Evolutionary conservation across 768 basidiomycete genomes (phyloP), one percentile per base, ranked within the genome.

Genomic region (Phlebiopsis gigantea): DNA sequence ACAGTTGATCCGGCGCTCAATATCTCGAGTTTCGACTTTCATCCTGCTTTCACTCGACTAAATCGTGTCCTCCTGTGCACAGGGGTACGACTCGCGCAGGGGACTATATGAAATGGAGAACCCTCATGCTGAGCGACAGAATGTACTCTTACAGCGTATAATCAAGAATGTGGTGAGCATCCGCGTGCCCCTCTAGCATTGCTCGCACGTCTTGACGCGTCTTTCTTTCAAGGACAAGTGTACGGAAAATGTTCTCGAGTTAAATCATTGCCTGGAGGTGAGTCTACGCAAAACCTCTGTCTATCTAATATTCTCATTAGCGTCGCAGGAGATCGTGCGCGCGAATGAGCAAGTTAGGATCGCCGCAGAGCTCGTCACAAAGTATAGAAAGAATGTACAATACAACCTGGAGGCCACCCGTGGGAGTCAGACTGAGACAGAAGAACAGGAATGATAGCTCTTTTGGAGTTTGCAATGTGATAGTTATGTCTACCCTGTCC

Each of bases 91-190:
- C n/a, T n/a, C n/a, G n/a, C n/a, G 49, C 53, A 54, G n/a, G n/a
- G n/a, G n/a, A n/a, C n/a, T 9, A 39, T 9, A 39, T 39, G 2
- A 12, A 39, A 96, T 97, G 94, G 93, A 97, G 72, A 96, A 96
- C 69, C 94, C 94, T 21, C 93, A 98, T 63, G 90, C 91, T 50
- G 93, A 95, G 71, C 80, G 90, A 43, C 94, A 98, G 68, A 92
- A 90, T 29, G 85, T 94, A 46, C 80, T 96, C 19, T 79, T 97
- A 2, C 91, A 96, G 63, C 82, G 94, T 25, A 94, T 98, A 64
- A 75, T 93, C 24, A 95, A 94, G 73, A 96, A 92, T 62, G 83
- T 89, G 5, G 93, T 93, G 60, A 61, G 86, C 76, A 12, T 8
- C 22, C 8, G 17, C 8, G 2, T 46, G 21, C 41, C 39, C n/a